These are phyloP conservation scores for Dictyophora rubrovolvata DNA, from an alignment of 768 basidiomycete species.

Conservation along the genomic window DNA sequence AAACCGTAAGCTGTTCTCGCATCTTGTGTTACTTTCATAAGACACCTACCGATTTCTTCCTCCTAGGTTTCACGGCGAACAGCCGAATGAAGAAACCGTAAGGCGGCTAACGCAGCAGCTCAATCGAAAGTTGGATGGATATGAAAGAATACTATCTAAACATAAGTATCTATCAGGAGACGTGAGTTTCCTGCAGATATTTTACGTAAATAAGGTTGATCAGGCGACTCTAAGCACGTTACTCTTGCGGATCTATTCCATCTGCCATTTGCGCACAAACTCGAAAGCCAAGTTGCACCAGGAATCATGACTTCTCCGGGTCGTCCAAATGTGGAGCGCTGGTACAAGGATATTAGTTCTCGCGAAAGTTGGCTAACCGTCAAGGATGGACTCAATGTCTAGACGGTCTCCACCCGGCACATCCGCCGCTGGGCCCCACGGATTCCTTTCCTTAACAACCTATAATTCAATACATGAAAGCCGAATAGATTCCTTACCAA, in stretches of 20 bases:
- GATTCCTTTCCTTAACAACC: too few species aligned
- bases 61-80: neutral
- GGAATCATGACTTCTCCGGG: neutral
- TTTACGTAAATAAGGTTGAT: neutral
- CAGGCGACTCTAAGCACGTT: constrained; percentile 21
- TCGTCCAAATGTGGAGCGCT: neutral
- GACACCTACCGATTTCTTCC: too few species aligned
- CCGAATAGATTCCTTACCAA: too few species aligned
- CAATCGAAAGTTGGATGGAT: constrained; percentile 35
- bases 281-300: neutral
- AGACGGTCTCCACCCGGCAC: too few species aligned
- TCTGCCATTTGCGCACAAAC: constrained; percentile 29
- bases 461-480: too few species aligned
- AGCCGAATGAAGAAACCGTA: neutral
- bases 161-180: constrained; percentile 46
- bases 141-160: constrained; percentile 44
- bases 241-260: constrained; percentile 53
- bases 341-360: neutral
- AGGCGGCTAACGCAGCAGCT: constrained; percentile 15
- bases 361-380: neutral
- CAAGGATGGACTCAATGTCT: neutral
- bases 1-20: neutral
- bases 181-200: constrained; percentile 22
- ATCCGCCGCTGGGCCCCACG: too few species aligned
- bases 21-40: neutral